phyloP scores from a whole-genome alignment of 352 stramenopile genomes.

The Globisporangium echinulatum region DNA sequence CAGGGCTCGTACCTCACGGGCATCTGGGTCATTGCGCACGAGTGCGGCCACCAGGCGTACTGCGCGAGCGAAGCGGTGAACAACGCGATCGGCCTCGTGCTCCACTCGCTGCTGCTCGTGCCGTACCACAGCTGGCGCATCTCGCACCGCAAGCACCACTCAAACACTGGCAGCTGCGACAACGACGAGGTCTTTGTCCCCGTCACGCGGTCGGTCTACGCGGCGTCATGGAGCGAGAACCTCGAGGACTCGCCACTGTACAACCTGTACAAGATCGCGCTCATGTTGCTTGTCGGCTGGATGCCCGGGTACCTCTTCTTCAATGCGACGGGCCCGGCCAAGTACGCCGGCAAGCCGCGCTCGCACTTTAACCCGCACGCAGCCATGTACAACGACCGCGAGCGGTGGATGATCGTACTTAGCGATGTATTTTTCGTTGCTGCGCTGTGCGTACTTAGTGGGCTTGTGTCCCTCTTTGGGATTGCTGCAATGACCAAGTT shows the following conservation, averaged over 20 bases:
- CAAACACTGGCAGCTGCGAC: conserved; percentile 91
- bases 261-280: conserved; percentile 91
- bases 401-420: conserved; percentile 90
- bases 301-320: conserved; percentile 97
- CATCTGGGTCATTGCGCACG: conserved; percentile 96
- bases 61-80: conserved; percentile 92
- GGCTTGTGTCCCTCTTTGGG: conserved; percentile 58
- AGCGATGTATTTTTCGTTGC: conserved; percentile 88
- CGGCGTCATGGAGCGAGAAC: conserved; percentile 55
- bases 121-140: conserved; percentile 98
- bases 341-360: conserved; percentile 80
- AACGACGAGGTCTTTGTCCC: conserved; percentile 98
- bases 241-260: conserved; percentile 93
- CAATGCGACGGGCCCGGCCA: conserved; percentile 89
- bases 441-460: conserved; percentile 49
- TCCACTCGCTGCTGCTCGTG: conserved; percentile 96
- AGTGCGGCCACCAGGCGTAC: conserved; percentile 97
- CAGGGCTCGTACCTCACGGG: conserved; percentile 96
- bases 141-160: conserved; percentile 95
- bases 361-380: conserved; percentile 96
- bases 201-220: conserved; percentile 65
- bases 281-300: conserved; percentile 94
- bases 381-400: conserved; percentile 91
- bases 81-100: conserved; percentile 93
- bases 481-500: conserved; percentile 85